phyloP scores from a whole-genome alignment of 768 basidiomycete species.

The Lentinula detonsa region DNA sequence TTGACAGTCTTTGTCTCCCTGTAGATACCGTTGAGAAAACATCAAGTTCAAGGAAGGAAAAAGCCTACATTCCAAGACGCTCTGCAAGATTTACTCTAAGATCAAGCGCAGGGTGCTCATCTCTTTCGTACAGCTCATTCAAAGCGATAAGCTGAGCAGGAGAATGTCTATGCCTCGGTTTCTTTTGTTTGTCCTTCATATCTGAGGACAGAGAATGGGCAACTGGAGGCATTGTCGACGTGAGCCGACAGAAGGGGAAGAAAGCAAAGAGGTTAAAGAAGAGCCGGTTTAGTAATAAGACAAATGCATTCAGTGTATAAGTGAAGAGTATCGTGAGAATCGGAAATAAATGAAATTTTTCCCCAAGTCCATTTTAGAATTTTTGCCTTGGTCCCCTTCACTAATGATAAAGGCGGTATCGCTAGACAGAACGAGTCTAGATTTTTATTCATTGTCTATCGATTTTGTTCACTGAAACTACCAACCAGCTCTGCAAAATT shows the following conservation, averaged over 20 bases:
- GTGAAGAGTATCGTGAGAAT: neutral
- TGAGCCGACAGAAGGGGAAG: slow-evolving; percentile 2
- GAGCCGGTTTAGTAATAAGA: slow-evolving; percentile 4
- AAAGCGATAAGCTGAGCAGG: slow-evolving; percentile 67
- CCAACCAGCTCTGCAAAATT: no score
- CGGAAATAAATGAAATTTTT: neutral
- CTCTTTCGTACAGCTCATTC: slow-evolving; percentile 73
- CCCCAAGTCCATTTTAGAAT: neutral
- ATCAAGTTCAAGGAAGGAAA: slow-evolving; percentile 7
- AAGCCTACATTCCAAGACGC: slow-evolving; percentile 68
- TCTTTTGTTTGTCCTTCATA: slow-evolving; percentile 51
- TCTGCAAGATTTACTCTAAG: slow-evolving; percentile 64
- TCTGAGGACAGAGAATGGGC: slow-evolving; percentile 20
- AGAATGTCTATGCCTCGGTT: slow-evolving; percentile 74
- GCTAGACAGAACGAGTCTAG: neutral
- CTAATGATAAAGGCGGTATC: neutral
- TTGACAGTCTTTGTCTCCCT: slow-evolving; percentile 86
- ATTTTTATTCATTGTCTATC: no score
- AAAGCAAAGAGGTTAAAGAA: slow-evolving; percentile 7
- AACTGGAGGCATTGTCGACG: slow-evolving; percentile 17
- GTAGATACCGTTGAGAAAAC: slow-evolving; percentile 12
- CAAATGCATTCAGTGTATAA: neutral
- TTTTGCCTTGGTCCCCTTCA: neutral
- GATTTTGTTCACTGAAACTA: no score
- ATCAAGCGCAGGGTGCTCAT: slow-evolving; percentile 69